These are phyloP conservation scores for Fusarium sambucinum DNA, from an alignment of 2,329 filamentous ascomycete genomes.

Conservation along the genomic window DNA sequence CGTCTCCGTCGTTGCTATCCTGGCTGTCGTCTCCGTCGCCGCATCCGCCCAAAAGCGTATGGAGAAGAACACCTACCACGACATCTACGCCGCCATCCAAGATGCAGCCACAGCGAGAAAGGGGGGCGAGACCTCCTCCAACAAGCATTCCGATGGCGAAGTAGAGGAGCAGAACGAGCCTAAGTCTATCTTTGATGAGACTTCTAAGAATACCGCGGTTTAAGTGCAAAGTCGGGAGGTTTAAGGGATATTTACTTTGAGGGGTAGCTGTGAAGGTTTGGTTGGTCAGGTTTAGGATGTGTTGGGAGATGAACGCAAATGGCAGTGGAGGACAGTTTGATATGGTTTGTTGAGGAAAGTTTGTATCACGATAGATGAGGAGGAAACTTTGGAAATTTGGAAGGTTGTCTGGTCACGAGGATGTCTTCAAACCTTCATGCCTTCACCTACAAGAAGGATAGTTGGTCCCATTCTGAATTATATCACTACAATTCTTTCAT, in stretches of 20 bases:
- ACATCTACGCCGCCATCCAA: background rate
- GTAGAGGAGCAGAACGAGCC: background rate
- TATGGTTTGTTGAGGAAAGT: background rate
- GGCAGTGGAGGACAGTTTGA: background rate
- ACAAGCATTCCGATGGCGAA: background rate
- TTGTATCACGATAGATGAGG: background rate
- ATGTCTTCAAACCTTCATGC: background rate
- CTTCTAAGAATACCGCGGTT: background rate
- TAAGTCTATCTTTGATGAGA: background rate
- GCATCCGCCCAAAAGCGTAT: background rate
- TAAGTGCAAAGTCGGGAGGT: background rate
- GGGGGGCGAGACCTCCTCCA: background rate
- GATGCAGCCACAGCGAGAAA: background rate
- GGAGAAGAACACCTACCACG: background rate
- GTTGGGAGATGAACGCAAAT: background rate
- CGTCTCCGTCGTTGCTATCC: background rate
- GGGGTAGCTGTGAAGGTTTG: background rate
- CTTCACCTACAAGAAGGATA: background rate
- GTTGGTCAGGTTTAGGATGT: background rate
- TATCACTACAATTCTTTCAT: background rate
- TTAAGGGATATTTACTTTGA: background rate
- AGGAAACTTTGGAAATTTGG: background rate
- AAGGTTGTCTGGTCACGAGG: background rate
- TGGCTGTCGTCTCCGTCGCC: background rate
- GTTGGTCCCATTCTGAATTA: background rate